Percentiles rank a stretch among this genome's conserved stretches.
Evolutionary conservation across 768 basidiomycete species (phyloP).

Genomic region (Lactarius indigo): DNA sequence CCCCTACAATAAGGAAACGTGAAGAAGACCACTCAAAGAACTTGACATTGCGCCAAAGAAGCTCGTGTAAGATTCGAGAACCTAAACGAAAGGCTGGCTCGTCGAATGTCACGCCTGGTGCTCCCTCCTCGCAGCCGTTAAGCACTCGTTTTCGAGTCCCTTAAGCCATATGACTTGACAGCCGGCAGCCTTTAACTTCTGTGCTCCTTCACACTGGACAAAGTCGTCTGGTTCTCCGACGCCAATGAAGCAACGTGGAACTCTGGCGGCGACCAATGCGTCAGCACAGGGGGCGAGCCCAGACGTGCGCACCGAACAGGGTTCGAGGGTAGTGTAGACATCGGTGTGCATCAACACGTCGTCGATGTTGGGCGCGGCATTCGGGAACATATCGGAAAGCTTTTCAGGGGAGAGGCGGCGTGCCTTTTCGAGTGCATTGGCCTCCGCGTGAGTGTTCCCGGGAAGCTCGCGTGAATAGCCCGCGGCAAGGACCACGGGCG

Average conservation of each 20-base stretch:
- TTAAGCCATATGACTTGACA: slow-evolving; percentile 72
- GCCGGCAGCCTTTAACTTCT: slow-evolving; percentile 63
- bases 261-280: slow-evolving; percentile 65
- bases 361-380: slow-evolving; percentile 36
- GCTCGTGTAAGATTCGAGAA: background rate
- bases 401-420: slow-evolving; percentile 41
- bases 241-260: slow-evolving; percentile 82
- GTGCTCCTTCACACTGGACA: slow-evolving; percentile 87
- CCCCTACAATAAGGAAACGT: background rate
- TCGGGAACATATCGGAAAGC: slow-evolving; percentile 44
- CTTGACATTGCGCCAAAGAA: background rate
- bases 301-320: slow-evolving; percentile 86
- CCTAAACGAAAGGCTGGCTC: background rate
- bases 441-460: slow-evolving; percentile 97
- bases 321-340: slow-evolving; percentile 95
- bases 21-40: background rate
- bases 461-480: slow-evolving; percentile 89
- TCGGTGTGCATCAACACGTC: slow-evolving; percentile 59
- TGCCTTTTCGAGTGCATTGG: slow-evolving; percentile 83
- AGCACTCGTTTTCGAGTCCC: slow-evolving; percentile 75
- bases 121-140: slow-evolving; percentile 70
- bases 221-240: slow-evolving; percentile 92
- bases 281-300: slow-evolving; percentile 85
- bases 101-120: slow-evolving; percentile 28
- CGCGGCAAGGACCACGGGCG: slow-evolving; percentile 59